Percentiles rank a stretch among this genome's conserved stretches.
Conservation (phyloP, 148 eudicot genomes). For the Camellia granthamiana region DNA sequence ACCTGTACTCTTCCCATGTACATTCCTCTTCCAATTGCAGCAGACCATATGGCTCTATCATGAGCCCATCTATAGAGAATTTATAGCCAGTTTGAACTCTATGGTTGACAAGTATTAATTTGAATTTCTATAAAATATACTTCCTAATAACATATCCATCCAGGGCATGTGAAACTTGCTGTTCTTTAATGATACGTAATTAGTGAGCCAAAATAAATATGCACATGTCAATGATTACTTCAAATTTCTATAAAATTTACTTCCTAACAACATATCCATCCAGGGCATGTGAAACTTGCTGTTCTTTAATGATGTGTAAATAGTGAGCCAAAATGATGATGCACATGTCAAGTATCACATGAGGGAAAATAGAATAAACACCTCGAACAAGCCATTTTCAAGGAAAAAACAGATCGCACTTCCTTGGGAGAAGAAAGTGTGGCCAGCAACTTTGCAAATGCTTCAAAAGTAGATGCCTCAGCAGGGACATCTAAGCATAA, state of each 20-base stretch:
- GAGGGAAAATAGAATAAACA: conserved; percentile 21
- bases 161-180: neutral
- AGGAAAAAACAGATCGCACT: conserved; percentile 67
- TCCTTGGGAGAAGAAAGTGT: conserved; percentile 94
- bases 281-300: neutral
- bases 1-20: neutral
- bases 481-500: conserved; percentile 76
- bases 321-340: neutral
- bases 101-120: neutral
- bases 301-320: neutral
- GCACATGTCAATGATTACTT: neutral
- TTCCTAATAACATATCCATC: neutral
- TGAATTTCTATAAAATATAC: neutral
- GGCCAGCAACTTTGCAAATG: conserved; percentile 84
- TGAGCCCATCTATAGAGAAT: neutral
- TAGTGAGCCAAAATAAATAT: neutral
- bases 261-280: neutral
- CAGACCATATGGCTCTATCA: neutral
- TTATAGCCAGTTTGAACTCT: neutral
- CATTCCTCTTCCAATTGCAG: neutral
- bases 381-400: conserved; percentile 85
- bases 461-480: conserved; percentile 90
- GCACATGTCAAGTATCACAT: neutral
- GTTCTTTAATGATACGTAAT: neutral
- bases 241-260: neutral